Conservation (phyloP, 2,329 filamentous ascomycete genomes). For the Metarhizium guizhouense region DNA sequence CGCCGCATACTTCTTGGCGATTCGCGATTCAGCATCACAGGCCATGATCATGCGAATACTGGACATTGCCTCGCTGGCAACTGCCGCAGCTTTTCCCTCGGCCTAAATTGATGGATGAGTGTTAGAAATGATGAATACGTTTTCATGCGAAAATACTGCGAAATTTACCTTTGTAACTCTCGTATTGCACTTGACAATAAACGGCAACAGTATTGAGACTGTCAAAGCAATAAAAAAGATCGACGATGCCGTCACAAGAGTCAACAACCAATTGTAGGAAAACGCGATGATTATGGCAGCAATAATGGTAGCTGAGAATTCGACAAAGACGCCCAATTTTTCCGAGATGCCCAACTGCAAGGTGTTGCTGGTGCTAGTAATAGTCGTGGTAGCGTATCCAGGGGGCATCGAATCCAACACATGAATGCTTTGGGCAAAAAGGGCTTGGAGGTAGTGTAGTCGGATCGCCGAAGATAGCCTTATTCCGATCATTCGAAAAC, state of each 20-base stretch:
- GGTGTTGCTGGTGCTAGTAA: conserved; percentile 54
- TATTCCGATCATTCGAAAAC: conserved; percentile 53
- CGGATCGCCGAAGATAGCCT: conserved; percentile 53
- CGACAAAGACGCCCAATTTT: conserved; percentile 50
- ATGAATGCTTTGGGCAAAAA: conserved; percentile 58
- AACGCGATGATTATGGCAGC: conserved; percentile 47
- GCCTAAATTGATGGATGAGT: conserved; percentile 17
- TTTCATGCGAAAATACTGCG: background rate
- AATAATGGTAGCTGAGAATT: conserved; percentile 44
- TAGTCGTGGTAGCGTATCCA: conserved; percentile 52
- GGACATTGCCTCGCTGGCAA: conserved; percentile 52
- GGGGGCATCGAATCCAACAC: conserved; percentile 58
- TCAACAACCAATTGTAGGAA: conserved; percentile 47
- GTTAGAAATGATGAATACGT: background rate
- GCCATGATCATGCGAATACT: conserved; percentile 54
- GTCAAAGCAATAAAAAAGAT: conserved; percentile 46
- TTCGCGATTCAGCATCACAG: conserved; percentile 49
- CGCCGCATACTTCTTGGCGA: conserved; percentile 41
- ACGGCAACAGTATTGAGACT: conserved; percentile 40
- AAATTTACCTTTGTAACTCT: conserved; percentile 29
- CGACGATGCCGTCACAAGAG: conserved; percentile 48
- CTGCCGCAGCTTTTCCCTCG: conserved; percentile 47
- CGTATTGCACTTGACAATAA: conserved; percentile 43
- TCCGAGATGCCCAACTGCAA: conserved; percentile 58
- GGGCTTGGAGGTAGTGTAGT: conserved; percentile 52